These are phyloP conservation scores for Trametes meyenii DNA, from an alignment of 768 basidiomycete species.

Conservation along the genomic window DNA sequence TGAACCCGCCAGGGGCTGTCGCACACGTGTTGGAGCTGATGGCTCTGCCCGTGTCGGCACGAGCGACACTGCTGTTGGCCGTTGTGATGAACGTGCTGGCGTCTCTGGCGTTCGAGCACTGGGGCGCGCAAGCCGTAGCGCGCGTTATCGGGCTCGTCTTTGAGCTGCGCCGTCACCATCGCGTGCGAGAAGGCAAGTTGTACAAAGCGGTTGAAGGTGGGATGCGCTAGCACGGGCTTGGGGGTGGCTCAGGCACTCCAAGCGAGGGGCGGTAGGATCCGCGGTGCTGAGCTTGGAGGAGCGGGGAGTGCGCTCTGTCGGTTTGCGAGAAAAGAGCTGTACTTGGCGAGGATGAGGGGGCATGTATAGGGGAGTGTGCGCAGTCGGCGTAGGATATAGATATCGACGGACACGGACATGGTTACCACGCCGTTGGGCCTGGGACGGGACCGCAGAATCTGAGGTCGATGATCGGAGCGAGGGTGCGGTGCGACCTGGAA, in stretches of 20 bases:
- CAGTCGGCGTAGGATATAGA: not conserved
- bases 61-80: constrained; percentile 66
- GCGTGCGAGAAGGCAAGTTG: constrained; percentile 65
- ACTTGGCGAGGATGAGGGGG: not conserved
- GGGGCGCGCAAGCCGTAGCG: constrained; percentile 63
- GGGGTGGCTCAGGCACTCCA: not conserved
- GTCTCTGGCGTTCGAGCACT: constrained; percentile 79
- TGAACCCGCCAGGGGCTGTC: constrained; percentile 66
- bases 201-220: constrained; percentile 88
- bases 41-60: constrained; percentile 67
- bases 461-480: constrained; percentile 21
- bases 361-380: not conserved
- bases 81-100: constrained; percentile 70
- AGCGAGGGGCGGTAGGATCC: not conserved
- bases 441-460: constrained; percentile 4
- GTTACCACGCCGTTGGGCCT: not conserved
- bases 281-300: constrained; percentile 4
- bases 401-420: not conserved
- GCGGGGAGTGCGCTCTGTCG: not conserved
- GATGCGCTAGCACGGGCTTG: constrained; percentile 41
- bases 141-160: constrained; percentile 51
- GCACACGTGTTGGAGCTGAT: constrained; percentile 74
- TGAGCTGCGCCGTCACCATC: constrained; percentile 46
- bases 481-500: constrained; percentile 11
- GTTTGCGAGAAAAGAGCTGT: not conserved